These are phyloP conservation scores for Soucietia sequanensis DNA, from an alignment of 805 yeast genomes.

Conservation along the genomic window DNA sequence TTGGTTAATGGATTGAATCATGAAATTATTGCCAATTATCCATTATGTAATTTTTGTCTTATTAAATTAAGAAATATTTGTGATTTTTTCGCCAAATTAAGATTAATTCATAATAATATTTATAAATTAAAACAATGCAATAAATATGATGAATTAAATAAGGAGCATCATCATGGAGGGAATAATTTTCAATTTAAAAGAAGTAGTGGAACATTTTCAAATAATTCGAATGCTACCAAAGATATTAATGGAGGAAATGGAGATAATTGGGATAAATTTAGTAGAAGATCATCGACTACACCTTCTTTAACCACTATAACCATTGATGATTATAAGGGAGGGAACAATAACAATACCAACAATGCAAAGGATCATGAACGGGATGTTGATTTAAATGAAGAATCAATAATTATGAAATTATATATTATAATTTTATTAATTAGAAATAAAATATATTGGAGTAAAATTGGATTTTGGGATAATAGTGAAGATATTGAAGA, in stretches of 20 bases:
- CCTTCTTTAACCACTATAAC: conserved; percentile 6
- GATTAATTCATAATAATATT: conserved; percentile 53
- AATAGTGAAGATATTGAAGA: conserved; percentile 35
- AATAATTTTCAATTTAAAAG: conserved; percentile 28
- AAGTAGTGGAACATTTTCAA: conserved; percentile 6
- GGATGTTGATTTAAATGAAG: conserved; percentile 22
- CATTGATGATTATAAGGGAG: conserved; percentile 2
- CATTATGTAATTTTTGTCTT: conserved; percentile 81
- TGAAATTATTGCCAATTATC: conserved; percentile 45
- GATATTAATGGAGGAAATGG: background rate
- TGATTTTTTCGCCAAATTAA: conserved; percentile 75
- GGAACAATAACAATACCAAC: background rate
- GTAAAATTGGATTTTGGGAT: conserved; percentile 80
- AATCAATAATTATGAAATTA: conserved; percentile 36
- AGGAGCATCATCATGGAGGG: conserved; percentile 5
- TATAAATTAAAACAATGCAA: conserved; percentile 52
- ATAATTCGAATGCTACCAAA: too few relatives aligned
- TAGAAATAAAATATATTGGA: conserved; percentile 77
- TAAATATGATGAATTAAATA: conserved; percentile 25
- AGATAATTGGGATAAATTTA: background rate
- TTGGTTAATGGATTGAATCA: conserved; percentile 7
- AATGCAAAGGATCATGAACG: too few relatives aligned
- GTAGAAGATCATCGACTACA: background rate
- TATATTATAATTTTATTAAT: conserved; percentile 57
- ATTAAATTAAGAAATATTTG: conserved; percentile 77